Base-by-base conservation (phyloP, 768 basidiomycete genomes). In the Fomitopsis pulvina region DNA sequence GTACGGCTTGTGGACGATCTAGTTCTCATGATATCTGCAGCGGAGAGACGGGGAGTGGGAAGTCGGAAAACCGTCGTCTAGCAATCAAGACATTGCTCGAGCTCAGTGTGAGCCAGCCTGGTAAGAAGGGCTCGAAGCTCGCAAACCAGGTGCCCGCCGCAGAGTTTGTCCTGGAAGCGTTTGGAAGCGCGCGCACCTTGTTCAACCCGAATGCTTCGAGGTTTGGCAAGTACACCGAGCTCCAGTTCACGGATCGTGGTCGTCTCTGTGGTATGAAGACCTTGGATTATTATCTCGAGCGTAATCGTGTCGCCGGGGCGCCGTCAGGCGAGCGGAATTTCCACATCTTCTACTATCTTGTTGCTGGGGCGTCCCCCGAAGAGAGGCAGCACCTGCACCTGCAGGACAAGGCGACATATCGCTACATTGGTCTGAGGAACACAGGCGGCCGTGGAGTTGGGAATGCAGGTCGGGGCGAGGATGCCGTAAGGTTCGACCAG, bases 141-240 rank as follows among this genome's bases (percentile, higher is more conserved):
- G 81, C 80, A 1, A 69, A 69, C 41, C 92, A 95, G 65, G 78
- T 98, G 32, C 93, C 93, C 30, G 88, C 93, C 18, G 86, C 92
- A 21, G 90, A 96, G 73, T 97, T 92, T 66, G 90, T 97, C 52
- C 84, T 97, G 54, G 93, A 98, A 66, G 75, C 91, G 1, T 98
- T 98, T 63, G 95, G 95, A 14, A 87, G 89, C 58, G 90, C 94
- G 18, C 85, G 90, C 52, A 92, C 92, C 1, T 79, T 92, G 48
- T 86, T 90, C 71, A 96, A 97, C 62, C 79, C 90, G 41, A 96
- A 96, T 61, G 94, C 95, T 12, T 97, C 96, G 26, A 86, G 92
- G 42, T 96, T 95, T 63, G 96, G 95, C 49, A 93, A 95, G 66
- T 99, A 99, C 66, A 96, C 93, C 40, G 96, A 99, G 63, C 78